phyloP scores from a whole-genome alignment of 148 eudicot genomes.

The Chenopodium berlandieri region DNA sequence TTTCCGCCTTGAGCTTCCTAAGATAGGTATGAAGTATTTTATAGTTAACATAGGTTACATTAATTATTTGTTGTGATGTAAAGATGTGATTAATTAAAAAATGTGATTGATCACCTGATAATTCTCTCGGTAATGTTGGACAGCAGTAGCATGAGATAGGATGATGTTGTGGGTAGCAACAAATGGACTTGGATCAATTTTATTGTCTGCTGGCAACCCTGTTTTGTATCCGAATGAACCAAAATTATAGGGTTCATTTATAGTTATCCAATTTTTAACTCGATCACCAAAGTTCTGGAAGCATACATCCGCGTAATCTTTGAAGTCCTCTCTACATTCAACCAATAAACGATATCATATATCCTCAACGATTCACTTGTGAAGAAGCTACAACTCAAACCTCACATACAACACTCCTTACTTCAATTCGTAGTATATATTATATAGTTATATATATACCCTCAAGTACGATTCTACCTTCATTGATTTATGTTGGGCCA shows the following conservation, averaged over 20 bases:
- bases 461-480: no score
- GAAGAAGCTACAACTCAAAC: no score
- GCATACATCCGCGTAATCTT: slow-evolving; percentile 15
- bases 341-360: background rate
- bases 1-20: slow-evolving; percentile 11
- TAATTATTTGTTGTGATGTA: no score
- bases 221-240: slow-evolving; percentile 1
- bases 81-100: background rate
- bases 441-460: no score
- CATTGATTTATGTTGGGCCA: no score
- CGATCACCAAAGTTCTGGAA: slow-evolving; percentile 18
- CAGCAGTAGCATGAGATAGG: slow-evolving; percentile 17
- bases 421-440: no score
- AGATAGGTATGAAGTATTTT: no score
- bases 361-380: no score
- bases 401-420: no score
- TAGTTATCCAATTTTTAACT: slow-evolving; percentile 11
- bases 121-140: background rate
- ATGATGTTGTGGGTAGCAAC: slow-evolving; percentile 18
- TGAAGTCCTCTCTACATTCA: slow-evolving; percentile 6
- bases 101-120: slow-evolving; percentile 1
- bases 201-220: background rate
- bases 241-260: slow-evolving; percentile 6
- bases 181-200: slow-evolving; percentile 8
- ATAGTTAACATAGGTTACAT: no score